phyloP scores from a whole-genome alignment of 257 asterid species.

The Lantana camara region DNA sequence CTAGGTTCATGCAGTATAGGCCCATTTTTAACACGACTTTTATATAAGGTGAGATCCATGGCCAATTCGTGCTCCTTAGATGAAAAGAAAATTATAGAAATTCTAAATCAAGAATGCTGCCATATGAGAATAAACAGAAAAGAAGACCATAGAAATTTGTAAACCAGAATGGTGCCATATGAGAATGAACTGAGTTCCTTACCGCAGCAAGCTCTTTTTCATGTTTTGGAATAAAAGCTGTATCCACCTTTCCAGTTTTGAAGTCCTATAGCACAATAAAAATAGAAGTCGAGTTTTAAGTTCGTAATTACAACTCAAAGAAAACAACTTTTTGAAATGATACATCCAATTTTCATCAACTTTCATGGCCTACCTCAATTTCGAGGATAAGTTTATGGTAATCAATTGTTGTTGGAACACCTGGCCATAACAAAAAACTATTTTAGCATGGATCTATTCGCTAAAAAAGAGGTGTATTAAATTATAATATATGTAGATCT shows the following conservation, averaged over 20 bases:
- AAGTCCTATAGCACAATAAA: constrained; percentile 64
- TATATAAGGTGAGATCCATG: no score
- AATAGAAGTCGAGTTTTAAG: constrained; percentile 3
- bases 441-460: constrained; percentile 12
- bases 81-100: no score
- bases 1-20: no score
- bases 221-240: constrained; percentile 97
- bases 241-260: constrained; percentile 87
- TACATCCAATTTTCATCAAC: constrained; percentile 6
- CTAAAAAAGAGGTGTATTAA: neutral
- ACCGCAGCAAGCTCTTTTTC: constrained; percentile 95
- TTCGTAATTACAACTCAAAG: neutral
- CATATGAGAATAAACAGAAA: constrained; percentile 10
- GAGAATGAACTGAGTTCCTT: constrained; percentile 39
- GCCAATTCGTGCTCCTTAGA: no score
- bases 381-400: constrained; percentile 99
- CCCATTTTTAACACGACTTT: no score
- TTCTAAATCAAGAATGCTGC: neutral
- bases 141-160: no score
- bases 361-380: constrained; percentile 62
- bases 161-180: neutral
- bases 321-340: neutral
- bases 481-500: neutral
- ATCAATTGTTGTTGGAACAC: constrained; percentile 96
- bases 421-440: constrained; percentile 41